Percentiles rank a stretch among this genome's conserved stretches.
Conservation (phyloP, 202 grass and related monocot species). For the Dendrocalamus latiflorus region DNA sequence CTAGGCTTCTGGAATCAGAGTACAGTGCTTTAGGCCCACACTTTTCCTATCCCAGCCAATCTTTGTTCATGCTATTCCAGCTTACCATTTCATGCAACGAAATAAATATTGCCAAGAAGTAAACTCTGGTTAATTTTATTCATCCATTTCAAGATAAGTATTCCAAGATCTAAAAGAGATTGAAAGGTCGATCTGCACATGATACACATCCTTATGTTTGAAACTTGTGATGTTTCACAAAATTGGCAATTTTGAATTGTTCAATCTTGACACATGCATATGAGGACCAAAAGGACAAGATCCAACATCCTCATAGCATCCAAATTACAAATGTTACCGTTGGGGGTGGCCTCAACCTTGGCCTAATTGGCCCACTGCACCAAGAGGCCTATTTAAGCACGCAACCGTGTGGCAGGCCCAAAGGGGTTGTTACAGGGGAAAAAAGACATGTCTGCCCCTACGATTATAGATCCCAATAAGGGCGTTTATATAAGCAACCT, state of each 20-base stretch:
- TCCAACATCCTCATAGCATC: background rate
- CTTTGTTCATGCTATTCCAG: background rate
- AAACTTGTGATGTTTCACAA: background rate
- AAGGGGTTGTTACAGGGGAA: too few relatives aligned
- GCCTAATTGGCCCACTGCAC: too few relatives aligned
- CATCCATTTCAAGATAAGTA: background rate
- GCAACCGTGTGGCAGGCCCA: too few relatives aligned
- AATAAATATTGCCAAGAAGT: background rate
- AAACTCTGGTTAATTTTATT: background rate
- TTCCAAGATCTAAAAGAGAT: background rate
- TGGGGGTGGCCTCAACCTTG: too few relatives aligned
- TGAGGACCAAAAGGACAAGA: background rate
- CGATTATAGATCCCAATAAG: too few relatives aligned
- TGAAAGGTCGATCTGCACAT: background rate
- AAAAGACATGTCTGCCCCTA: too few relatives aligned
- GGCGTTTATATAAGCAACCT: too few relatives aligned
- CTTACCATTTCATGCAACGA: background rate
- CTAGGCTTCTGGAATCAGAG: background rate
- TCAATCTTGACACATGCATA: background rate
- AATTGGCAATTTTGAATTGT: background rate
- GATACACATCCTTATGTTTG: background rate
- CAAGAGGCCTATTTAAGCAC: too few relatives aligned
- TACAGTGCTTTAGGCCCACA: background rate
- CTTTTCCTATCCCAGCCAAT: background rate
- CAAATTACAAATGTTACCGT: background rate